Base-by-base conservation (phyloP, 1,284 basidiomycete species). In the Erythrobasidium hasegawianum region DNA sequence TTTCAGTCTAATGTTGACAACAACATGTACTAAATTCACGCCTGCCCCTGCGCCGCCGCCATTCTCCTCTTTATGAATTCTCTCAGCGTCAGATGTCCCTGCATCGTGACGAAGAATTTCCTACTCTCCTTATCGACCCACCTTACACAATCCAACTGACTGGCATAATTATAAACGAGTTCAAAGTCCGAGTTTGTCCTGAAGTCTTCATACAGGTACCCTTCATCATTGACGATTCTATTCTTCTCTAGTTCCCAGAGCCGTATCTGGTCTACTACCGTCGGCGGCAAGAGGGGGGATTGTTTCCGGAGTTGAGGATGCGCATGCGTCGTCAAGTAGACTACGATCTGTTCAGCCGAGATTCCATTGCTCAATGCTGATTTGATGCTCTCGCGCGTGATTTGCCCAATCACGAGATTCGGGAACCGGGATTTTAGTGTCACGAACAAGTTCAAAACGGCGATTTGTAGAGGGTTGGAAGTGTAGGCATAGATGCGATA, bases 401-500 rank as follows among this genome's bases (percentile, higher is more conserved):
- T 87, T 72, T 88, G 87, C 22, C 95, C 96, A 24, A 97, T 90
- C 8, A 95, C 91, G 55, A 99, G 83, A 78, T 98, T 97, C 3
- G 93, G 91, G 75, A 97, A 97, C 33, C 95, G 86, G 72, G 91
- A 90, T 76, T 91, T 90, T 76, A 98, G 82, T 18, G 87, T 85
- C 45, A 96, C 86, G 75, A 98, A 99, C 14, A 98, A 83, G 75
- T 95, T 96, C 33, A 99, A 81, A 47, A 99, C 92, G 9, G 95
- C 92, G 55, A 94, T 97, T 77, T 97, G 93, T 14, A 99, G 82
- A 29, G 93, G 89, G 77, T 97, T 98, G 71, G 90, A 88, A 41
- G 96, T 99, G 78, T 99, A 98, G 0, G 96, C 96, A 78, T 98
- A 99, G 66, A 98, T 81, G 70, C 94, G 88, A 80, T 97, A 98